phyloP scores from a whole-genome alignment of 495 filamentous ascomycete species.

The Hypoxylon intermedium region DNA sequence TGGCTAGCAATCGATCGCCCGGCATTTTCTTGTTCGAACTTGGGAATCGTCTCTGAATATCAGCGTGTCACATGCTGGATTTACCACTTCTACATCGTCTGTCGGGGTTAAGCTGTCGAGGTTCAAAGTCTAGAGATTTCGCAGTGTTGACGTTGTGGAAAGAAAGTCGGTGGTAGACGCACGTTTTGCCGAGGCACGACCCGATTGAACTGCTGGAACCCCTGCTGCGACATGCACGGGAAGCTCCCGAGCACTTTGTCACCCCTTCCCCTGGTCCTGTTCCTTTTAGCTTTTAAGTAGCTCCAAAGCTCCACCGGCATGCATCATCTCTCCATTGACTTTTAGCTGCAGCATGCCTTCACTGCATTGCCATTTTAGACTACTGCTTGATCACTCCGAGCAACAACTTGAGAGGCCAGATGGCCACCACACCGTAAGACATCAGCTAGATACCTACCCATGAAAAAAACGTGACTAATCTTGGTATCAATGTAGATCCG shows the following conservation, averaged over 20 bases:
- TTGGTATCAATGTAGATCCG: constrained; percentile 39
- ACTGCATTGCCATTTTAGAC: neutral
- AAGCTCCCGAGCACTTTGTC: neutral
- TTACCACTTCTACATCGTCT: neutral
- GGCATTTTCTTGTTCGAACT: constrained; percentile 48
- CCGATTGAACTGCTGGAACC: constrained; percentile 1
- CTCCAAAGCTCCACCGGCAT: constrained; percentile 26
- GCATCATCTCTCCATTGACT: constrained; percentile 1
- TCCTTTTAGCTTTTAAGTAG: constrained; percentile 15
- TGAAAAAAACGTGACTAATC: constrained; percentile 18
- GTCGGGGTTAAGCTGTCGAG: neutral
- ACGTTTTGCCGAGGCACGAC: constrained; percentile 33
- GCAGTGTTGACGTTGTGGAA: neutral
- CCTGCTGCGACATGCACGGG: constrained; percentile 2
- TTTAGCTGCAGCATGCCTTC: neutral
- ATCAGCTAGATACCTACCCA: neutral
- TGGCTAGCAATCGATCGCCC: constrained; percentile 58
- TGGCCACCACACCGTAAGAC: constrained; percentile 33
- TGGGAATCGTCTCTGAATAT: neutral
- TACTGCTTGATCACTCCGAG: neutral
- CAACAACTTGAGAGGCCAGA: constrained; percentile 20
- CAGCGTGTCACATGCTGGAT: neutral
- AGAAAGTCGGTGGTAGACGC: neutral
- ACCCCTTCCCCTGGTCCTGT: neutral
- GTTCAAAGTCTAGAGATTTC: neutral